A percentile compares a stretch with the other conserved stretches of the same genome.
These are phyloP conservation scores for Wakefieldia striispora DNA, from an alignment of 768 basidiomycete genomes.

Conservation along the genomic window DNA sequence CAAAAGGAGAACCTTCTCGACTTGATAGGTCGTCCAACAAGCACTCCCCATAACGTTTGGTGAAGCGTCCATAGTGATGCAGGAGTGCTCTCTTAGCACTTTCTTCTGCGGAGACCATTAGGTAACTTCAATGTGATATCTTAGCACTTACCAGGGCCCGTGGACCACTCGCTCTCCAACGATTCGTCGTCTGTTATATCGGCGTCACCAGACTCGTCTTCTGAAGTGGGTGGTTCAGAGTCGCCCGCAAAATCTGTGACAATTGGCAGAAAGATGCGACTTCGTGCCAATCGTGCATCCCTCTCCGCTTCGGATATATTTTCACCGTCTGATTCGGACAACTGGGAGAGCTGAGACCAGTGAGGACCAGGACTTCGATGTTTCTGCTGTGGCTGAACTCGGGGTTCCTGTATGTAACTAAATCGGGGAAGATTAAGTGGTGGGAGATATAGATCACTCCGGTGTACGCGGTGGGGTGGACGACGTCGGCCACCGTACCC, in stretches of 20 bases:
- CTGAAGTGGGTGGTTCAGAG: conserved; percentile 53
- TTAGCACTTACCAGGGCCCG: conserved; percentile 32
- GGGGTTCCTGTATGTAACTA: not conserved
- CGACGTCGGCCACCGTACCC: conserved; percentile 3
- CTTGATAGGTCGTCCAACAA: conserved; percentile 34
- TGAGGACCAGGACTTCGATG: conserved; percentile 7
- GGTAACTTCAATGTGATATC: not conserved
- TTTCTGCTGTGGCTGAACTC: conserved; percentile 7
- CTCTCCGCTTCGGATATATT: conserved; percentile 62
- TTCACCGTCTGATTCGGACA: conserved; percentile 67
- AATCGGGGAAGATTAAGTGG: conserved; percentile 34
- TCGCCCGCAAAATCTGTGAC: conserved; percentile 28
- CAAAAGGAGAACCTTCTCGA: conserved; percentile 51
- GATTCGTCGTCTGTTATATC: conserved; percentile 56
- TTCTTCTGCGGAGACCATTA: conserved; percentile 21
- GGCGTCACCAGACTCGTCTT: conserved; percentile 79
- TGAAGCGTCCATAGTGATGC: conserved; percentile 47
- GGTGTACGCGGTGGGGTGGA: conserved; percentile 29
- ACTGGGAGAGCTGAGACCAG: conserved; percentile 25
- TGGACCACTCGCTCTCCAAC: conserved; percentile 40
- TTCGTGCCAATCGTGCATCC: conserved; percentile 71
- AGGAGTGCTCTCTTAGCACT: conserved; percentile 28
- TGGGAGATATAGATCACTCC: conserved; percentile 52
- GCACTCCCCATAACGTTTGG: conserved; percentile 45
- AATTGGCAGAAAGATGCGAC: conserved; percentile 45